Conservation (phyloP, 495 filamentous ascomycete species). For the Mytilinidion resinicola region DNA sequence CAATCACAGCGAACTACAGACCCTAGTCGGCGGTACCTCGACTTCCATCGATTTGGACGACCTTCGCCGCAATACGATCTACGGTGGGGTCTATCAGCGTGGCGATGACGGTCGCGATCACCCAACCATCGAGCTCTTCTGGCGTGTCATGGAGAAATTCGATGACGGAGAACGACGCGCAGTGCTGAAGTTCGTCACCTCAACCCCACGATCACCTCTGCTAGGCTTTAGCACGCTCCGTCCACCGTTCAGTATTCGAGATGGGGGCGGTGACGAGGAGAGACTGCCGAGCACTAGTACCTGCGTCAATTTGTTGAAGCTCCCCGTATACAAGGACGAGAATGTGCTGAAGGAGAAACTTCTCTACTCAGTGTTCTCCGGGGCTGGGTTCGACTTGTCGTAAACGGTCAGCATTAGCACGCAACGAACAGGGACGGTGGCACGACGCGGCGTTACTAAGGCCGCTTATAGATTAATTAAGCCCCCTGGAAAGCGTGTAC, state of each 20-base stretch:
- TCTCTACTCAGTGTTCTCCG: constrained; percentile 83
- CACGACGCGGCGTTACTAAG: no score
- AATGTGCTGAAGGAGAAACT: constrained; percentile 65
- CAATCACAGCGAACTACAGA: constrained; percentile 91
- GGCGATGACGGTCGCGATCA: constrained; percentile 86
- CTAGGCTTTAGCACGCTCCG: constrained; percentile 83
- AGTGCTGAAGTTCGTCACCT: constrained; percentile 93
- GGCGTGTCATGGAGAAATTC: constrained; percentile 77
- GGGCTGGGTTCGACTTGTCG: constrained; percentile 84
- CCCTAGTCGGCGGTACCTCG: constrained; percentile 78
- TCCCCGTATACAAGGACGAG: constrained; percentile 70
- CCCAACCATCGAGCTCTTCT: constrained; percentile 77
- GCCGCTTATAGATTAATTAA: no score
- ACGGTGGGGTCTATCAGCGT: constrained; percentile 79
- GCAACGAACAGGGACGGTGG: no score
- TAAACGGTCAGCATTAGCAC: not conserved
- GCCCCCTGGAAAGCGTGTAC: no score
- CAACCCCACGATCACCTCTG: constrained; percentile 84
- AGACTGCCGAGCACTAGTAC: constrained; percentile 91
- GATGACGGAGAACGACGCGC: constrained; percentile 68
- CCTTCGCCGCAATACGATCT: constrained; percentile 75
- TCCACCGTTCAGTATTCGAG: constrained; percentile 83
- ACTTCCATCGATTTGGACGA: constrained; percentile 84
- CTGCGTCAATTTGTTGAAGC: constrained; percentile 91
- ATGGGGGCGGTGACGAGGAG: constrained; percentile 71